Evolutionary conservation across 78 protist species (phyloP).

Genomic region (Dictyostelium capitatum): DNA sequence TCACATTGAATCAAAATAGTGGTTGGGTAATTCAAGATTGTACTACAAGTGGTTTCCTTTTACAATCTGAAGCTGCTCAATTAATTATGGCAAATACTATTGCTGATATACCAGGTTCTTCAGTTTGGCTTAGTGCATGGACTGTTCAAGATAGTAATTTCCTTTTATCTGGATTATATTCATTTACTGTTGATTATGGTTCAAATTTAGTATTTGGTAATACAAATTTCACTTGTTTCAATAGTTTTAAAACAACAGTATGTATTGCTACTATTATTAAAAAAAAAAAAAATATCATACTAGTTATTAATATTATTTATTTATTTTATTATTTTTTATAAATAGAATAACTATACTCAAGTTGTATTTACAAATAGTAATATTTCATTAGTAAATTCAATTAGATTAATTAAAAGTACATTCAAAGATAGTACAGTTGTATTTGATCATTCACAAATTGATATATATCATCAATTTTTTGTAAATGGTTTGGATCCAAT

Average conservation of each 20-base stretch:
- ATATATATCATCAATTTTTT: not conserved
- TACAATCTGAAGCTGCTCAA: too few relatives aligned
- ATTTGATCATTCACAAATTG: not conserved
- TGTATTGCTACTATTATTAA: not conserved
- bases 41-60: not conserved
- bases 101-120: too few relatives aligned
- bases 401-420: too few relatives aligned
- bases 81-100: not conserved
- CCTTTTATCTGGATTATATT: too few relatives aligned
- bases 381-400: too few relatives aligned
- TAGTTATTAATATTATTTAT: too few relatives aligned
- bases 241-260: not conserved
- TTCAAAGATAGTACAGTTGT: too few relatives aligned
- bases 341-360: not conserved
- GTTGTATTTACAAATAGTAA: not conserved
- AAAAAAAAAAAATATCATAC: too few relatives aligned
- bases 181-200: not conserved
- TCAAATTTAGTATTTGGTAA: not conserved
- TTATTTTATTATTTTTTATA: too few relatives aligned
- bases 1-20: too few relatives aligned
- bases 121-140: too few relatives aligned
- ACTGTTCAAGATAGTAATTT: too few relatives aligned
- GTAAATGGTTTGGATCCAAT: not conserved
- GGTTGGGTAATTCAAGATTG: constrained; percentile 6
- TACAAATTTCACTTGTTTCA: not conserved